Base-by-base conservation (phyloP, 2,329 filamentous ascomycete species). In the Plectosphaerella plurivora region DNA sequence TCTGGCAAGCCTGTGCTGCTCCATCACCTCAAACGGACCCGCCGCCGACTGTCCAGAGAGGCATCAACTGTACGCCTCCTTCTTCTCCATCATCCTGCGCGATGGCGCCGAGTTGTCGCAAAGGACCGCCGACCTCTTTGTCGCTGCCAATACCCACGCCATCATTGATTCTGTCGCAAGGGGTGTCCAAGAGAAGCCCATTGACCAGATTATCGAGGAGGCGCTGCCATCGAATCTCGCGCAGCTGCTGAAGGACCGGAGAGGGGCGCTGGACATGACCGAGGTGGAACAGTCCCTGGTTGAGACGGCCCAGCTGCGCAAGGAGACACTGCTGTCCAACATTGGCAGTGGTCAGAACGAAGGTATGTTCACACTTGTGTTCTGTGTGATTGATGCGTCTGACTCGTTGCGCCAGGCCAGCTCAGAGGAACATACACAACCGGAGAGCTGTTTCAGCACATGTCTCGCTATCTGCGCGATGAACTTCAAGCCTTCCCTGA, bases 221-320 rank as follows among this genome's bases (percentile, higher is more conserved):
- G 73, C 82, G 3, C 74, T 89, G 36, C 73, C 78, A 7, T 70
- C 76, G 9, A 73, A 86, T 5, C 66, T 88, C 3, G 75, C 86
- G 24, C 72, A 74, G 11, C 68, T 70, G 45, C 59, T 79, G 46
- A 71, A 63, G 11, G 60, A 61, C 18, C 60, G 68, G 35, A 66
- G 67, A 47, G 63, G 28, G 11, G 28, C 28, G 11, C 56, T 60
- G 20, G 64, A 66, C 50, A 55, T 69, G 16, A 68, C 62, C 54
- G 56, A 68, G 57, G 62, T 68, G 24, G 69, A 73, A 51, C 61
- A 65, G 44, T 62, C 62, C 9, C 65, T 73, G 25, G 56, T 71
- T 9, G 59, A 62, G 5, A 62, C 65, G 11, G 62, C 70, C 7
- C 63, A 66, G 44, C 60, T 61, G 18, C 63, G 68, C 36, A 70